phyloP scores from a whole-genome alignment of 2,329 filamentous ascomycete species.

The Xylaria sp. region DNA sequence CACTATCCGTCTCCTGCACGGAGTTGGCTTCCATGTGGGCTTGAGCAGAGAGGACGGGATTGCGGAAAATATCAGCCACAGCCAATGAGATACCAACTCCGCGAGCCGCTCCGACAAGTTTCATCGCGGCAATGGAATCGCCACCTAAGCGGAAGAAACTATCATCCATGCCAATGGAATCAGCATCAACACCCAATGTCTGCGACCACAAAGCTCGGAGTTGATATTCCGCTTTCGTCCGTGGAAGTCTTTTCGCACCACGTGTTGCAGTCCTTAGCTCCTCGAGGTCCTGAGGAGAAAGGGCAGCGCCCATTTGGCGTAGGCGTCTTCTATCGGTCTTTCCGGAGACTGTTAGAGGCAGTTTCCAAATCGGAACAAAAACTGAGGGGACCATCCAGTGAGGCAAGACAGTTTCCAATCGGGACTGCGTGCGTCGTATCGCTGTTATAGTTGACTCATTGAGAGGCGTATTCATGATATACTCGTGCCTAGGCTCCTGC shows the following conservation, averaged over 20 bases:
- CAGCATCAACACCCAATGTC: not conserved
- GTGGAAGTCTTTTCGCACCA: not conserved
- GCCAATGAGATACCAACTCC: not conserved
- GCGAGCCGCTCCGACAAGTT: not conserved
- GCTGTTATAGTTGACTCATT: not conserved
- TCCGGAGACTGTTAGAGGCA: constrained; percentile 8
- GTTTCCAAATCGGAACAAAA: not conserved
- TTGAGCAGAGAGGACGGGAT: not conserved
- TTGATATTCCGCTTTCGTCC: not conserved
- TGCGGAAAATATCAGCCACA: not conserved
- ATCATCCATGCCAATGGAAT: not conserved
- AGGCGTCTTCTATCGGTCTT: constrained; percentile 9
- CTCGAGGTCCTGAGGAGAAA: not conserved
- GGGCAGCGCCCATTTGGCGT: not conserved
- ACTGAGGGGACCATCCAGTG: constrained; percentile 8
- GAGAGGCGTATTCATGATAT: not conserved
- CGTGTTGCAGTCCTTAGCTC: not conserved
- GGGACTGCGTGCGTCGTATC: not conserved
- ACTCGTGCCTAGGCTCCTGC: not conserved
- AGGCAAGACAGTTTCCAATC: not conserved
- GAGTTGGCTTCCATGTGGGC: not conserved
- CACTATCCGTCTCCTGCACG: not conserved
- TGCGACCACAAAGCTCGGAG: not conserved
- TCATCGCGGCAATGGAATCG: constrained; percentile 4
- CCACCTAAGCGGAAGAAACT: not conserved